A percentile compares a stretch with the other conserved stretches of the same genome.
These are phyloP conservation scores for Persicaria maculosa DNA, from an alignment of 148 eudicot species.

Conservation along the genomic window DNA sequence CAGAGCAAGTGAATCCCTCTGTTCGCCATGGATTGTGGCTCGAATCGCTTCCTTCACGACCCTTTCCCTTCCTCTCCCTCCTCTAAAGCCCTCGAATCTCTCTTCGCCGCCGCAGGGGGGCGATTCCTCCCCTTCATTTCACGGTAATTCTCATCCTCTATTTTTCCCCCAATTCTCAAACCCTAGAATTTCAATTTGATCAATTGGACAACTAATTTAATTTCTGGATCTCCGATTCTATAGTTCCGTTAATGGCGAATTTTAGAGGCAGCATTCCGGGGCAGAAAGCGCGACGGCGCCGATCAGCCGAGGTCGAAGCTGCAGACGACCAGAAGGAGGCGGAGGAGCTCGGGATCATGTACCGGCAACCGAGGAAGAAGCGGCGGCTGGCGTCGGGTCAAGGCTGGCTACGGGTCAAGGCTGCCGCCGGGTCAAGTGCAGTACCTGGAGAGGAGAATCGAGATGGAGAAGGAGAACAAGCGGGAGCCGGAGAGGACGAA, in stretches of 20 bases:
- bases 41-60: background rate
- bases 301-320: background rate
- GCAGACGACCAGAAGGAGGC: background rate
- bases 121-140: background rate
- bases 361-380: slow-evolving; percentile 7
- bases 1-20: background rate
- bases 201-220: background rate
- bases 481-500: slow-evolving; percentile 8
- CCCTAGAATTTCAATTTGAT: too few species aligned
- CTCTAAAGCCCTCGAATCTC: background rate
- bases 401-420: too few species aligned
- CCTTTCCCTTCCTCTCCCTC: background rate
- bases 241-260: background rate
- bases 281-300: background rate
- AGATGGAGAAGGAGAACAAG: slow-evolving; percentile 3
- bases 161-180: background rate
- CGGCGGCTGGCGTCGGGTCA: slow-evolving; percentile 1
- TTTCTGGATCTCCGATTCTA: background rate
- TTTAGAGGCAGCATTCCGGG: background rate
- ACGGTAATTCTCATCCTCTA: background rate
- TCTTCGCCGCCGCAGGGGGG: background rate
- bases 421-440: background rate
- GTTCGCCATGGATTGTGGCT: background rate
- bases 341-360: background rate
- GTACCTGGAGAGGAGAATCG: slow-evolving; percentile 5